Evolutionary conservation across 441 rosid species (phyloP).

Genomic region (Hypseocharis bilobata): DNA sequence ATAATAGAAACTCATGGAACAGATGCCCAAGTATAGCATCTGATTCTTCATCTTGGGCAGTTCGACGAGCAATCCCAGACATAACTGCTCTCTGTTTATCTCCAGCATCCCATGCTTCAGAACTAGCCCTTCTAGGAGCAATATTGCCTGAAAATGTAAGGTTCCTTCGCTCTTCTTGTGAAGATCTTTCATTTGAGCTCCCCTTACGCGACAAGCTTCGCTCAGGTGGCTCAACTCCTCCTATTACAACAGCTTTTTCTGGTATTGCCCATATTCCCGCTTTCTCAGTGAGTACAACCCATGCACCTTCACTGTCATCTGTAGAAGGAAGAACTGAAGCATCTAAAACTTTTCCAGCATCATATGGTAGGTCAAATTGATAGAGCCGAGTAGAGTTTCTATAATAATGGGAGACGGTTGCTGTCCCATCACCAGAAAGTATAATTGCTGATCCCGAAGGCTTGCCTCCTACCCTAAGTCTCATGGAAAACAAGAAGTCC

Average conservation of each 20-base stretch:
- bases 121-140: conserved; percentile 56
- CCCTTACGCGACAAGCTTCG: conserved; percentile 85
- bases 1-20: conserved; percentile 63
- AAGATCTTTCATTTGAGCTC: conserved; percentile 69
- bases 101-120: conserved; percentile 53
- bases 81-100: conserved; percentile 46
- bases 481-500: conserved; percentile 76
- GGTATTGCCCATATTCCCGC: conserved; percentile 98
- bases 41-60: conserved; percentile 81
- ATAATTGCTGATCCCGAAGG: conserved; percentile 77
- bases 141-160: conserved; percentile 34
- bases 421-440: conserved; percentile 89
- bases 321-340: conserved; percentile 72
- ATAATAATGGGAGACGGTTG: conserved; percentile 68
- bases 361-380: conserved; percentile 87
- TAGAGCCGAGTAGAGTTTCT: conserved; percentile 65
- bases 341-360: conserved; percentile 90
- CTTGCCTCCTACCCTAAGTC: conserved; percentile 72
- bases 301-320: conserved; percentile 73
- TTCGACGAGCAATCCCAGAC: conserved; percentile 48
- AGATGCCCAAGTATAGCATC: conserved; percentile 74
- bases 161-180: conserved; percentile 52
- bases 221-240: conserved; percentile 93
- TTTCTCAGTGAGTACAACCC: conserved; percentile 86
- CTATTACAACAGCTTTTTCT: conserved; percentile 67